Evolutionary conservation across 805 yeast genomes (phyloP).

Genomic region (Lachancea quebecensis): DNA sequence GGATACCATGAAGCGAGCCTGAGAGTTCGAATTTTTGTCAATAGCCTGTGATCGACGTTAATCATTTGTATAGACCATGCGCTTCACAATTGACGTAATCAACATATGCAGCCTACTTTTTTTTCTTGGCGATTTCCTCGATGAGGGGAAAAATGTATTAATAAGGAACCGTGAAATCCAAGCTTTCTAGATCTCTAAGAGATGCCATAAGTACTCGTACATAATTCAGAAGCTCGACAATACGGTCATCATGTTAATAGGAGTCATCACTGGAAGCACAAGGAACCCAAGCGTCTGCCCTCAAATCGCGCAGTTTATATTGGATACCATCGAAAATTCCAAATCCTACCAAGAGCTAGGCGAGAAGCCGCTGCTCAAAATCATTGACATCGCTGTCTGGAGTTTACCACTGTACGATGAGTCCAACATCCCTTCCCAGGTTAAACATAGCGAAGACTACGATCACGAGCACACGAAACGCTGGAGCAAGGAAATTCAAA

Average conservation of each 20-base stretch:
- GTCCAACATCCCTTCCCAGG: slow-evolving; percentile 21
- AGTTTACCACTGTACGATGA: slow-evolving; percentile 30
- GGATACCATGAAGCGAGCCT: too few species aligned
- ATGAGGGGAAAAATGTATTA: too few species aligned
- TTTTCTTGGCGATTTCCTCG: too few species aligned
- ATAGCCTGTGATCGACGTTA: too few species aligned
- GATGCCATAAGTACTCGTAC: too few species aligned
- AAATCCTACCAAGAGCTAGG: neutral
- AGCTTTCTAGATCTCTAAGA: too few species aligned
- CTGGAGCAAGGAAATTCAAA: slow-evolving; percentile 26
- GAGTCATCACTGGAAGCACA: slow-evolving; percentile 15
- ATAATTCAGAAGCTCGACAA: too few species aligned
- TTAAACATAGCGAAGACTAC: slow-evolving; percentile 18
- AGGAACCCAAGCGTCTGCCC: slow-evolving; percentile 16
- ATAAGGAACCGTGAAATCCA: too few species aligned
- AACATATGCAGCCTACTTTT: too few species aligned
- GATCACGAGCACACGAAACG: slow-evolving; percentile 18
- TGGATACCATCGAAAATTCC: slow-evolving; percentile 8
- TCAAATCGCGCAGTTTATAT: slow-evolving; percentile 13
- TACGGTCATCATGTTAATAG: slow-evolving; percentile 7
- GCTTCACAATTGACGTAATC: too few species aligned
- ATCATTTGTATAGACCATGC: too few species aligned
- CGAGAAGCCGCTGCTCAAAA: slow-evolving; percentile 7
- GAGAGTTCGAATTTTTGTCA: too few species aligned
- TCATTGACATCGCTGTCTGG: slow-evolving; percentile 29